Base-by-base conservation (phyloP, 768 basidiomycete species). In the Tephrocybe sp. region DNA sequence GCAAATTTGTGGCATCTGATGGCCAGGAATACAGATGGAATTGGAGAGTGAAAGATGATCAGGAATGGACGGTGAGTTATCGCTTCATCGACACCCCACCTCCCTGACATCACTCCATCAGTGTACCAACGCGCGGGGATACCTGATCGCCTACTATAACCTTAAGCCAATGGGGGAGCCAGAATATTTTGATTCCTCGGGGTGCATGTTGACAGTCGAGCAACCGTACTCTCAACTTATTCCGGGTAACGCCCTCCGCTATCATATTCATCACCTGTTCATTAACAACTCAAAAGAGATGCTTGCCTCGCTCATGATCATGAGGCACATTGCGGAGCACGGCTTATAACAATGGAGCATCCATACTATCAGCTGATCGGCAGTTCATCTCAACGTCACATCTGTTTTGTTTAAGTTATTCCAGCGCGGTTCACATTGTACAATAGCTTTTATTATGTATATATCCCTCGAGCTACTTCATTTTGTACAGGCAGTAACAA, bases 21-120 rank as follows among this genome's bases (percentile, higher is more conserved):
- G 79, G 79, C 0, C 73, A 81, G 38, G 76, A 78, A 48, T 89
- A 88, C 58, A 70, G 68, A 45, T 88, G 86, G 86, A 74, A 72
- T 21, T 76, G 76, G 66, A 68, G 74, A 15, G 60, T 70, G 18
- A 69, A 69, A 21, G 66, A 66, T 11, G 76, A 78, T 46, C 76
- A 83, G 48, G 86, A 87, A 57, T 88, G 85, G 84, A 79, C 79
- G 20, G 86, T 85, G 57, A 60, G 82, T 72, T 20, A 1, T 18
- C 41, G n/a, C 37, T 33, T 43, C 33, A 10, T 47, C n/a, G 12
- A 25, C 32, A 23, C 14, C 15, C 12, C 30, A 17, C 33, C 24
- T 59, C 39, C 25, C 25, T 17, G 38, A 47, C 32, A 14, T 45
- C 30, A 45, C 25, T 33, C 28, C n/a, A 38, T 9, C 38, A 88